Percentiles rank a stretch among this genome's conserved stretches.
phyloP scores from a whole-genome alignment of 306 rosid species.

The Trichosanthes truncata region DNA sequence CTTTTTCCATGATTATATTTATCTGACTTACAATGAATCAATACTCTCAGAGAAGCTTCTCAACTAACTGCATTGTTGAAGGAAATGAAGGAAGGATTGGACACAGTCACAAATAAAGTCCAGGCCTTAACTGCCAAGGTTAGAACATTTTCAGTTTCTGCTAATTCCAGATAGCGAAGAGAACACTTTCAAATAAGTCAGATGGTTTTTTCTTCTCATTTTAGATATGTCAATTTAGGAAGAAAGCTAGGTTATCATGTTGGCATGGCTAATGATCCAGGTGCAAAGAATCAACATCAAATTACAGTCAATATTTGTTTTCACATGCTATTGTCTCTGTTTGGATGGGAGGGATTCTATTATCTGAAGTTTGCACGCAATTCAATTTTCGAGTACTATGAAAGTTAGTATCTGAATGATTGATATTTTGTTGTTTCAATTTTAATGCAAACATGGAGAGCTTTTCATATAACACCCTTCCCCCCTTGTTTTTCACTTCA shows the following conservation, averaged over 20 bases:
- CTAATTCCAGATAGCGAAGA: neutral
- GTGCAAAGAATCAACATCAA: neutral
- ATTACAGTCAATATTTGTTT: neutral
- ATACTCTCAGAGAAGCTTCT: constrained; percentile 40
- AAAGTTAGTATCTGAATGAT: neutral
- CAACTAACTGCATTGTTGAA: constrained; percentile 53
- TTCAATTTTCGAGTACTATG: neutral
- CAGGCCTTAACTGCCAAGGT: constrained; percentile 68
- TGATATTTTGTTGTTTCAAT: neutral
- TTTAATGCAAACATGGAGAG: neutral
- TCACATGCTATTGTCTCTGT: neutral
- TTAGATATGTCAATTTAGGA: neutral
- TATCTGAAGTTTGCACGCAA: neutral
- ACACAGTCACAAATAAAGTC: constrained; percentile 44
- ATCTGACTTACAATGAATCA: neutral
- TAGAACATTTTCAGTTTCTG: neutral
- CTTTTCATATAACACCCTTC: neutral
- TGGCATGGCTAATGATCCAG: neutral
- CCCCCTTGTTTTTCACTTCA: neutral
- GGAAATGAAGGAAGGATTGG: constrained; percentile 82
- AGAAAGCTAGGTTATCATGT: neutral
- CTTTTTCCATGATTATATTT: neutral
- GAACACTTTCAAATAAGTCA: neutral
- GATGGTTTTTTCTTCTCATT: neutral
- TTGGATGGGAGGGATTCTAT: neutral